phyloP scores from a whole-genome alignment of 306 rosid species.

The Casuarina equisetifolia region DNA sequence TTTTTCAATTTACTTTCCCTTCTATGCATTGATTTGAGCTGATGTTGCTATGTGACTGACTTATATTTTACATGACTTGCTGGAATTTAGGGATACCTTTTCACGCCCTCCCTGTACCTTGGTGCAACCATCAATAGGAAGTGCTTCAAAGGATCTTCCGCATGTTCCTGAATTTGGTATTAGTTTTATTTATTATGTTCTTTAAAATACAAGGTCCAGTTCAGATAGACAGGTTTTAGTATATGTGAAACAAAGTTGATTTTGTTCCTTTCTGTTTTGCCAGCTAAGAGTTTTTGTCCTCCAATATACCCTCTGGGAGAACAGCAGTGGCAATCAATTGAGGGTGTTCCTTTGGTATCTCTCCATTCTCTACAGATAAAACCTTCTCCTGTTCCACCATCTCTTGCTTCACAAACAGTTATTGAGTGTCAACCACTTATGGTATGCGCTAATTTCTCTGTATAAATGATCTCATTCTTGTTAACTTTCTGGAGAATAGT shows the following conservation, averaged over 20 bases:
- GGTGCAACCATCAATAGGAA: constrained; percentile 85
- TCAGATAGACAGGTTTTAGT: constrained; percentile 2
- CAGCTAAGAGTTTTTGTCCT: constrained; percentile 82
- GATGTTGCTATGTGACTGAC: constrained; percentile 20
- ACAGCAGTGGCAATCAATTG: constrained; percentile 64
- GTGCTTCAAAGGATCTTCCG: constrained; percentile 44
- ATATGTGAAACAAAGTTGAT: constrained; percentile 23
- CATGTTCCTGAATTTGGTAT: constrained; percentile 80
- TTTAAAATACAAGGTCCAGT: constrained; percentile 11
- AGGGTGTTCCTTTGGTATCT: constrained; percentile 68
- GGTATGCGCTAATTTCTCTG: constrained; percentile 51
- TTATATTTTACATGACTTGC: constrained; percentile 21
- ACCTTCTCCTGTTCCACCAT: constrained; percentile 90
- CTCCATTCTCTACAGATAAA: constrained; percentile 79
- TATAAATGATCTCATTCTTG: constrained; percentile 9
- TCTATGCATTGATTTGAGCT: not conserved
- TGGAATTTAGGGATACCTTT: constrained; percentile 79
- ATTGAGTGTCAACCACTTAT: constrained; percentile 82
- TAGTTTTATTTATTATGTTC: constrained; percentile 19
- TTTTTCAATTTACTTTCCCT: constrained; percentile 9
- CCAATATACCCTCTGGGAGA: constrained; percentile 87
- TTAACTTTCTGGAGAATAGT: constrained; percentile 14
- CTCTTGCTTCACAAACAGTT: constrained; percentile 84
- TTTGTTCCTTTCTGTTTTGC: constrained; percentile 34
- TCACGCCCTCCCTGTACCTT: constrained; percentile 80